Evolutionary conservation across 257 asterid genomes (phyloP).

Genomic region (Solanum dulcamara): DNA sequence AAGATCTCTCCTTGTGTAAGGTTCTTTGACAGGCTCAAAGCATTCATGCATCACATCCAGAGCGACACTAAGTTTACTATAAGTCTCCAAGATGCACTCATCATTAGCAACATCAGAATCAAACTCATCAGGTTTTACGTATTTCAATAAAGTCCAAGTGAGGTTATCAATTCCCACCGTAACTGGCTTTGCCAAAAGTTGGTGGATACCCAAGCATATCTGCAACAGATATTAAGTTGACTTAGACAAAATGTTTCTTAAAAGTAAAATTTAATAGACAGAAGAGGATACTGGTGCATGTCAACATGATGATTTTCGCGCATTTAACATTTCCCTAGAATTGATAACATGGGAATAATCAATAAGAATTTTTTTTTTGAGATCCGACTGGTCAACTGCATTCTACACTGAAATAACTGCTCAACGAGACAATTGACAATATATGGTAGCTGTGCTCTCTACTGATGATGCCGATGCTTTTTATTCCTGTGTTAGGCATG

Average conservation of each 20-base stretch:
- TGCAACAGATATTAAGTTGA: conserved; percentile 14
- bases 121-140: conserved; percentile 17
- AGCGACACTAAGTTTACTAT: conserved; percentile 57
- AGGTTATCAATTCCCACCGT: conserved; percentile 36
- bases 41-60: conserved; percentile 78
- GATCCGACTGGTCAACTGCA: not conserved
- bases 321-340: not conserved
- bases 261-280: not conserved
- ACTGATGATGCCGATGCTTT: not conserved
- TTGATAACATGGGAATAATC: not conserved
- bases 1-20: conserved; percentile 49
- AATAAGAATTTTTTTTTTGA: not conserved
- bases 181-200: conserved; percentile 44
- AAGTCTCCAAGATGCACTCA: conserved; percentile 26
- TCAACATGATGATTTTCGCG: not conserved
- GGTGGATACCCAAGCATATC: conserved; percentile 44
- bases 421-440: not conserved
- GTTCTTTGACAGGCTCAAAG: conserved; percentile 66
- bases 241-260: not conserved
- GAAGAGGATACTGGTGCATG: not conserved
- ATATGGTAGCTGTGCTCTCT: not conserved
- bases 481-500: not conserved
- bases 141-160: conserved; percentile 62
- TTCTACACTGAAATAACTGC: not conserved
- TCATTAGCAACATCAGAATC: conserved; percentile 15